Evolutionary conservation across 306 rosid genomes (phyloP), one percentile per base, ranked within the genome.

Genomic region (Cicer cuneatum): DNA sequence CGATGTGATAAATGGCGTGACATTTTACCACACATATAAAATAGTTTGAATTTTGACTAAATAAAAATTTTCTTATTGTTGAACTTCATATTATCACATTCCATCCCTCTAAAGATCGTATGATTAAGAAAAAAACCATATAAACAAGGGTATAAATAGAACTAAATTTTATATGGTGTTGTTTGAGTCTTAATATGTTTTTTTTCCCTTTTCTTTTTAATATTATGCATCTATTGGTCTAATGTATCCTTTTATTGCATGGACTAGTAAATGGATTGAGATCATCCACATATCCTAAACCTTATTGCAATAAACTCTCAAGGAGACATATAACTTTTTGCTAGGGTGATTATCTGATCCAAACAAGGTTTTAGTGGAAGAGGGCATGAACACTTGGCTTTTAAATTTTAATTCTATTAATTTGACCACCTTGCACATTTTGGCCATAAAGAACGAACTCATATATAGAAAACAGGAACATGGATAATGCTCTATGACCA

Each of bases 381-480:
- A 81, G 72, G 38, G 76, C 18, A 78, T 41, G 39, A 49, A 51
- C 75, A 84, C 85, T 47, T 77, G 81, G 33, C 33, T 2, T 24
- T 24, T 2, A 24, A 24, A 24, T 77, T 54, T 24, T 21, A 68
- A 61, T 68, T 62, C 46, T 64, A 33, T 68, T 66, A 68, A 49
- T 63, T 73, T 72, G 77, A 66, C 49, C 71, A 78, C 21, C 69
- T 12, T 9, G 37, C n/a, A 16, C 18, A 33, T 49, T 64, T 70
- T 75, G 68, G 51, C 74, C 57, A 57, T 71, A 75, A 69, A 42
- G 39, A 69, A 74, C 7, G 21, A 10, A 62, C 56, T 73, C 69
- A 58, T 78, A 2, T n/a, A 42, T 63, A 49, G 35, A 64, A 46
- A 64, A 65, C 68, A 68, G 6, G 43, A 24, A 24, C 33, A 40